A percentile compares a stretch with the other conserved stretches of the same genome.
Evolutionary conservation across 2,329 filamentous ascomycete genomes (phyloP).

Genomic region (Exophiala calicioides): DNA sequence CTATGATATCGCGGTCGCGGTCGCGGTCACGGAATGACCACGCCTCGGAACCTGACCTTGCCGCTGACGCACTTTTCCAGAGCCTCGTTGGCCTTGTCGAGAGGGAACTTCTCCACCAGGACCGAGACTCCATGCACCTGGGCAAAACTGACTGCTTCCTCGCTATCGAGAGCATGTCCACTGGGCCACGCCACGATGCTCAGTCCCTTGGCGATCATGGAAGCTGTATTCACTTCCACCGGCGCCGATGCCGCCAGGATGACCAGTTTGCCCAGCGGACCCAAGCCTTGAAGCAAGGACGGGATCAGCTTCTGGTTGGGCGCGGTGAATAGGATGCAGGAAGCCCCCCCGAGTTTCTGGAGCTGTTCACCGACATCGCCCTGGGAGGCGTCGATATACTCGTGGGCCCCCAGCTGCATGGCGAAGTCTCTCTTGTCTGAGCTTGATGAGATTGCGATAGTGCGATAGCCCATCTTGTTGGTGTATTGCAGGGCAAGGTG

Average conservation of each 20-base stretch:
- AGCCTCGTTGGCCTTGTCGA: conserved; percentile 53
- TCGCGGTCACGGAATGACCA: conserved; percentile 47
- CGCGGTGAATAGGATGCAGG: conserved; percentile 40
- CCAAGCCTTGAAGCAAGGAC: conserved; percentile 39
- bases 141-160: conserved; percentile 56
- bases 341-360: conserved; percentile 39
- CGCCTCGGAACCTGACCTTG: conserved; percentile 53
- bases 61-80: conserved; percentile 53
- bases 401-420: conserved; percentile 56
- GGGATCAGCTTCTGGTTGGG: conserved; percentile 39
- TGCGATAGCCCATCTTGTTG: conserved; percentile 54
- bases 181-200: conserved; percentile 55
- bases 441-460: conserved; percentile 54
- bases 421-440: conserved; percentile 56
- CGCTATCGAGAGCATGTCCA: conserved; percentile 54
- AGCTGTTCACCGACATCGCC: conserved; percentile 38
- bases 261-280: conserved; percentile 39
- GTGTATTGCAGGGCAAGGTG: conserved; percentile 58
- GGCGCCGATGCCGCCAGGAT: conserved; percentile 37
- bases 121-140: conserved; percentile 51
- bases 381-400: conserved; percentile 53
- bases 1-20: too few relatives aligned
- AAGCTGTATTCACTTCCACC: conserved; percentile 31
- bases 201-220: conserved; percentile 49
- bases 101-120: conserved; percentile 55